These are phyloP conservation scores for Sarocladium oryzae DNA, from an alignment of 2,329 filamentous ascomycete genomes.

Conservation along the genomic window DNA sequence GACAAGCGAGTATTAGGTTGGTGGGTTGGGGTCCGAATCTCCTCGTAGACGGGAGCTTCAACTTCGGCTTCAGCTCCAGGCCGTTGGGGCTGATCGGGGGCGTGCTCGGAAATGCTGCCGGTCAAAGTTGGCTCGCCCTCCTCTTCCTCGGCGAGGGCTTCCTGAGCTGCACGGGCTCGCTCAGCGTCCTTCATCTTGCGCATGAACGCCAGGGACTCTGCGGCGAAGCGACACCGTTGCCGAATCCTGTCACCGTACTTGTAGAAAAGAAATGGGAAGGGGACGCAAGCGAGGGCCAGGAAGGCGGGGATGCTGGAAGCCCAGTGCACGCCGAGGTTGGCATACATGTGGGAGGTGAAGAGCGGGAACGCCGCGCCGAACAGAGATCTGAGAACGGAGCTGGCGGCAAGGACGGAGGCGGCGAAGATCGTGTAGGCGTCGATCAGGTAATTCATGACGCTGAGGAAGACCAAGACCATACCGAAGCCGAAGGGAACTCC, in stretches of 20 bases:
- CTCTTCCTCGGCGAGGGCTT: not conserved
- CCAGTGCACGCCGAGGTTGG: conserved; percentile 61
- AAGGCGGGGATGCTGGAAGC: conserved; percentile 63
- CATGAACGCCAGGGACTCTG: conserved; percentile 11
- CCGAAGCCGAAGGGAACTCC: conserved; percentile 43
- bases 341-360: conserved; percentile 51
- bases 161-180: conserved; percentile 1
- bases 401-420: conserved; percentile 63
- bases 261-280: conserved; percentile 66
- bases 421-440: conserved; percentile 65
- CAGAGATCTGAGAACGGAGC: conserved; percentile 58
- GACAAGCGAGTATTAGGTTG: not conserved
- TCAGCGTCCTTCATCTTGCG: conserved; percentile 9
- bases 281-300: conserved; percentile 60
- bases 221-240: conserved; percentile 10
- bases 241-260: conserved; percentile 45
- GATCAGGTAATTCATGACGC: conserved; percentile 54
- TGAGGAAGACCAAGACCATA: conserved; percentile 53
- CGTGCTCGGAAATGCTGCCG: not conserved
- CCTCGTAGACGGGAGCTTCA: not conserved
- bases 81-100: not conserved
- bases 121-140: not conserved
- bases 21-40: not conserved
- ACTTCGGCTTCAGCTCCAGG: not conserved
- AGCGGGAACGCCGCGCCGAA: conserved; percentile 64